Base-by-base conservation (phyloP, 2,329 filamentous ascomycete genomes). In the Magnaporthiopsis incrustans region DNA sequence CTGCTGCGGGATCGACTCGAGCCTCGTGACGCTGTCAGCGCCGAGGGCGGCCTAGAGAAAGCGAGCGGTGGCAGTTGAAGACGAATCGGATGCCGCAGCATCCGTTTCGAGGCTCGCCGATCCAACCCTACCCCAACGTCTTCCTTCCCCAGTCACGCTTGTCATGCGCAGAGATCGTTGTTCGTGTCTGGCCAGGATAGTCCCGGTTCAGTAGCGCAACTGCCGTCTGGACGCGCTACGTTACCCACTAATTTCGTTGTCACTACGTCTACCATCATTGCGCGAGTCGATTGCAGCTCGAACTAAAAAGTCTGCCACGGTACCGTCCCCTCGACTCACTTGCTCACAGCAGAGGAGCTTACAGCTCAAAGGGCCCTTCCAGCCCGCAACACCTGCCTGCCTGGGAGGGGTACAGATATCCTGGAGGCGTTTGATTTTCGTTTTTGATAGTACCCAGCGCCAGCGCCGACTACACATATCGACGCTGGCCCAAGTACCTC, bases 121-220 rank as follows among this genome's bases (percentile, higher is more conserved):
- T 32, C 26, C 53, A 57, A 57, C 50, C 61, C 61, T 58, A 63
- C 56, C 61, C 32, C 26, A 56, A 53, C 27, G 33, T 63, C 53
- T 18, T 32, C 22, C 57, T 32, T 27, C 61, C 50, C 50, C 26
- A 26, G 38, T 63, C 58, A 57, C 57, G 60, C 60, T 60, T 62
- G 60, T 63, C 64, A 65, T 62, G 64, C 60, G 35, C 53, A 26
- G 61, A 27, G 27, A 61, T 60, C 57, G 60, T 35, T 60, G 57
- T 44, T 14, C 58, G 25, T 35, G 22, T 15, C 57, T 32, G 30
- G 38, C 64, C 60, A 65, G 64, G 64, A 65, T 65, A 59, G 27
- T 63, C 64, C 64, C 61, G 56, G 64, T 65, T 63, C 57, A 44
- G 53, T 33, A 63, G 53, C 57, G 60, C 61, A 35, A 38, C 25